These are phyloP conservation scores for Sicyos baderoa DNA, from an alignment of 306 rosid species.

Conservation along the genomic window DNA sequence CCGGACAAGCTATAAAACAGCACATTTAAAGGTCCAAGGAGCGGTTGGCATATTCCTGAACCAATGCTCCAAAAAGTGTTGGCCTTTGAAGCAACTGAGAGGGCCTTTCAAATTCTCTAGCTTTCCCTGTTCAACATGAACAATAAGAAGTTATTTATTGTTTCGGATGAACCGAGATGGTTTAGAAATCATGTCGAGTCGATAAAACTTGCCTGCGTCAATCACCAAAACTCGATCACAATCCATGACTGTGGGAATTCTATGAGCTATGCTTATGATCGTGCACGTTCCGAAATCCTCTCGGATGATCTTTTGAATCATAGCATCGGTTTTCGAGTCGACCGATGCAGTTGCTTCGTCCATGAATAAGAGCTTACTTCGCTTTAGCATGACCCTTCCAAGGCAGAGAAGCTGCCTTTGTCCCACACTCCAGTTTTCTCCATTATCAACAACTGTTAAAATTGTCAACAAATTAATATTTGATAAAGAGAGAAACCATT, in stretches of 20 bases:
- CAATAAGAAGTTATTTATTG: background rate
- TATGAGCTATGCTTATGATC: conserved; percentile 16
- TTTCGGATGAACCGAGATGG: background rate
- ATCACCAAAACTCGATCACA: conserved; percentile 17
- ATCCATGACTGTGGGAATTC: conserved; percentile 24
- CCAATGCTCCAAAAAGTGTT: conserved; percentile 19
- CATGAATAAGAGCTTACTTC: conserved; percentile 4
- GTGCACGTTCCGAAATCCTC: conserved; percentile 16
- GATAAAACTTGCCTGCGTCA: conserved; percentile 14
- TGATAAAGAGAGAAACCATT: background rate
- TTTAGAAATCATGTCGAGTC: background rate
- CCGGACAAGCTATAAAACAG: background rate
- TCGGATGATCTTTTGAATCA: conserved; percentile 19
- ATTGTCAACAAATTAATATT: background rate
- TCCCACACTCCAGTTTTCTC: conserved; percentile 25
- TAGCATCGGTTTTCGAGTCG: conserved; percentile 12
- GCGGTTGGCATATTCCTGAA: conserved; percentile 17
- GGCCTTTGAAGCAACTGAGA: conserved; percentile 16
- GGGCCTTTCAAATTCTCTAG: conserved; percentile 13
- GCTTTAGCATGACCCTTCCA: conserved; percentile 17
- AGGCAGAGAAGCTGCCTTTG: conserved; percentile 24
- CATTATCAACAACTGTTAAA: conserved; percentile 20
- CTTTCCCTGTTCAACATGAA: conserved; percentile 2
- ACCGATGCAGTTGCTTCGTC: conserved; percentile 25
- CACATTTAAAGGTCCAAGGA: background rate